phyloP scores from a whole-genome alignment of 2,329 filamentous ascomycete species.

The Fusarium sp. region DNA sequence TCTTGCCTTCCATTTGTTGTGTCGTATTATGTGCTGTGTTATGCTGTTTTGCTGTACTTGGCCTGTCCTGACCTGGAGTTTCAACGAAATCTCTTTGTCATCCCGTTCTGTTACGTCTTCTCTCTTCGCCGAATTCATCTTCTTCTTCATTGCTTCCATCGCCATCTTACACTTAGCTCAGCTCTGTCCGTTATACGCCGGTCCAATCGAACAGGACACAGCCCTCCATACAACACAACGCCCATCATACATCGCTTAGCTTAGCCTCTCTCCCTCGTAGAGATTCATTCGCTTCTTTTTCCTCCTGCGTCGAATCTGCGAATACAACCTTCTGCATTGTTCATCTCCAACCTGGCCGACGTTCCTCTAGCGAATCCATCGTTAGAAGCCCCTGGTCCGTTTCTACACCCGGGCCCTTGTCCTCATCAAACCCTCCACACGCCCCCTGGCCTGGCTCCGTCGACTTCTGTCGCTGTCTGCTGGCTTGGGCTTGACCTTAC shows the following conservation, averaged over 20 bases:
- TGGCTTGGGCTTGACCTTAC: slow-evolving; percentile 26
- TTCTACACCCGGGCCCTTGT: slow-evolving; percentile 38
- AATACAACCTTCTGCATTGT: slow-evolving; percentile 1
- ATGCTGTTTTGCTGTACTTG: neutral
- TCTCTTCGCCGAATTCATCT: neutral
- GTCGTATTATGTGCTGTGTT: neutral
- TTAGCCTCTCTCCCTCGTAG: slow-evolving; percentile 11
- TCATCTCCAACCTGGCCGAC: slow-evolving; percentile 19
- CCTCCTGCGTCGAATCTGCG: slow-evolving; percentile 13
- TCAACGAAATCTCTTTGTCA: slow-evolving; percentile 7
- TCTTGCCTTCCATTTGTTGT: slow-evolving; percentile 23
- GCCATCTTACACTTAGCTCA: slow-evolving; percentile 14
- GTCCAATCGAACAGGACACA: slow-evolving; percentile 24
- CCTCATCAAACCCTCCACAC: slow-evolving; percentile 44
- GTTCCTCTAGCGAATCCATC: slow-evolving; percentile 35
- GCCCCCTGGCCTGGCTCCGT: slow-evolving; percentile 39
- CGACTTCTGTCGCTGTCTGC: slow-evolving; percentile 20
- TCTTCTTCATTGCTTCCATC: slow-evolving; percentile 4
- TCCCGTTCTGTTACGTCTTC: slow-evolving; percentile 17
- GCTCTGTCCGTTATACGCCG: slow-evolving; percentile 19
- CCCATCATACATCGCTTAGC: slow-evolving; percentile 23
- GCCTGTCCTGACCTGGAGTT: neutral
- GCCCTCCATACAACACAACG: slow-evolving; percentile 12
- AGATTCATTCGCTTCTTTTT: slow-evolving; percentile 30
- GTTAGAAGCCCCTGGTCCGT: slow-evolving; percentile 30